A percentile compares a stretch with the other conserved stretches of the same genome.
Conservation (phyloP, 345 rosid genomes). For the Brassica cretica region DNA sequence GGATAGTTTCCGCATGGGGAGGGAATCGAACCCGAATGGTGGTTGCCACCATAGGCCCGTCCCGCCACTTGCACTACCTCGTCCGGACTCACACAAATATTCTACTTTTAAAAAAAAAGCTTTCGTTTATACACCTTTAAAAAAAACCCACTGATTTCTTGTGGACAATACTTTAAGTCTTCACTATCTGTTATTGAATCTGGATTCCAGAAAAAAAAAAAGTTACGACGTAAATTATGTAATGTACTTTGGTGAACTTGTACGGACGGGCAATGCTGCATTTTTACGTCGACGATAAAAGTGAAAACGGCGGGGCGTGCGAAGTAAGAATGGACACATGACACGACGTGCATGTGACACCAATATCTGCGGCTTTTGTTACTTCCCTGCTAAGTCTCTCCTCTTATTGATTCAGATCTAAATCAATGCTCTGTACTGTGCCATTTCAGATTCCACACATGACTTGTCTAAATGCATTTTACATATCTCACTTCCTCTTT, state of each 20-base stretch:
- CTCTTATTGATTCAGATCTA: slow-evolving; percentile 24
- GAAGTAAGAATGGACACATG: slow-evolving; percentile 29
- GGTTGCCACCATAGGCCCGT: no score
- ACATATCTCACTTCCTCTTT: slow-evolving; percentile 12
- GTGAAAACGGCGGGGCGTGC: slow-evolving; percentile 37
- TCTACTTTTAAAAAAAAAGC: background rate
- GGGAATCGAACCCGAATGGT: no score
- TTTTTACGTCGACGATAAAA: slow-evolving; percentile 13
- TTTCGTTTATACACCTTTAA: background rate
- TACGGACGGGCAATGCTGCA: slow-evolving; percentile 32
- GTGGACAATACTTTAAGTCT: background rate
- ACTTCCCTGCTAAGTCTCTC: slow-evolving; percentile 32
- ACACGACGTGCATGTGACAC: slow-evolving; percentile 35
- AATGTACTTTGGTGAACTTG: background rate
- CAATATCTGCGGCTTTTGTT: slow-evolving; percentile 24
- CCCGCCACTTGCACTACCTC: no score
- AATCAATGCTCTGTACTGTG: slow-evolving; percentile 33
- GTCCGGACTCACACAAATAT: background rate
- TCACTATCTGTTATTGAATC: background rate
- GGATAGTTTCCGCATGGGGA: no score
- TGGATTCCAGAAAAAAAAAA: background rate
- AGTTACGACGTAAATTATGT: background rate
- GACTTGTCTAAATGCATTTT: slow-evolving; percentile 29
- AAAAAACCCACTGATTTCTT: background rate
- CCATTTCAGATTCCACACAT: slow-evolving; percentile 31